Conservation (phyloP, 371 early-diverging fungal species). For the Rhizopus stolonifer region DNA sequence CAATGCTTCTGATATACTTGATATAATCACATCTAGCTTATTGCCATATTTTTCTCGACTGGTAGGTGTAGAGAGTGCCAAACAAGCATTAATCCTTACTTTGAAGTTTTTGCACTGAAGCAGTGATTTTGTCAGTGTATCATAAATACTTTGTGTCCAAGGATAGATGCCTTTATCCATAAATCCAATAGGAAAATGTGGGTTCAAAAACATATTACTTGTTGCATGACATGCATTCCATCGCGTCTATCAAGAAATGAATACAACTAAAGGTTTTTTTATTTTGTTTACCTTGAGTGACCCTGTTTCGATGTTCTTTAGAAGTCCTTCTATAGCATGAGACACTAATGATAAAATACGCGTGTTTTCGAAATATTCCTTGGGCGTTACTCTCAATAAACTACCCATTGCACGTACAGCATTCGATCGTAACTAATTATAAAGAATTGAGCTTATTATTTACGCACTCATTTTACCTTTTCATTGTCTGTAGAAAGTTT, state of each 20-base stretch:
- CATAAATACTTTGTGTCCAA: slow-evolving; percentile 59
- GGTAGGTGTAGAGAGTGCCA: slow-evolving; percentile 60
- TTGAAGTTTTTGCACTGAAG: slow-evolving; percentile 73
- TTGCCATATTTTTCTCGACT: slow-evolving; percentile 52
- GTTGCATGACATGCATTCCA: slow-evolving; percentile 86
- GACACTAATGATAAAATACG: slow-evolving; percentile 49
- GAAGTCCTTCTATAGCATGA: slow-evolving; percentile 54
- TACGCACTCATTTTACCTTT: slow-evolving; percentile 44
- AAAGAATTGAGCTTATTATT: too few species aligned
- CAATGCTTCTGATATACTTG: slow-evolving; percentile 46
- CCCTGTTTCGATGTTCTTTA: slow-evolving; percentile 71
- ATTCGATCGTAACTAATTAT: slow-evolving; percentile 61
- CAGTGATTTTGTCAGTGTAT: slow-evolving; percentile 56
- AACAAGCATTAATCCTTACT: slow-evolving; percentile 77
- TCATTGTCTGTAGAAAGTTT: slow-evolving; percentile 70
- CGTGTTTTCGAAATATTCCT: slow-evolving; percentile 47
- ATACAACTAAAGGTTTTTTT: too few species aligned
- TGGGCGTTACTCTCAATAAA: slow-evolving; percentile 58
- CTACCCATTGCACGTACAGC: slow-evolving; percentile 76
- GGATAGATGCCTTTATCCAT: slow-evolving; percentile 30
- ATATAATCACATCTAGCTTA: slow-evolving; percentile 37
- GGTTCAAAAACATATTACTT: slow-evolving; percentile 61
- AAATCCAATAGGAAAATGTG: slow-evolving; percentile 61
- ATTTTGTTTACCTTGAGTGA: slow-evolving; percentile 62
- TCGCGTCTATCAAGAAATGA: slow-evolving; percentile 48